Percentiles rank a stretch among this genome's conserved stretches.
Conservation (phyloP, 495 filamentous ascomycete species). For the Terfezia claveryi region DNA sequence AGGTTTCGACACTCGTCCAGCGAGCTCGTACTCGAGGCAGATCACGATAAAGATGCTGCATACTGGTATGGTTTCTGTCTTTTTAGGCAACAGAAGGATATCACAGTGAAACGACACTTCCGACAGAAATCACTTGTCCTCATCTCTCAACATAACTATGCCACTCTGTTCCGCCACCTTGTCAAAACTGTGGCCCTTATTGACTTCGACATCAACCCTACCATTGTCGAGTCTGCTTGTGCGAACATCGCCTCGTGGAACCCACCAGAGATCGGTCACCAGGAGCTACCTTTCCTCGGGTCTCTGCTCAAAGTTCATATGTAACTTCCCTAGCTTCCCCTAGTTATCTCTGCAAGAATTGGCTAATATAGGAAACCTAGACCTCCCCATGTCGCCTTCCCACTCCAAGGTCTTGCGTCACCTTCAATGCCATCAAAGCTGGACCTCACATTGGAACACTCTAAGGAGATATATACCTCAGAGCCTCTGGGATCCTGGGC, state of each 20-base stretch:
- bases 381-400: constrained; percentile 17
- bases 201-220: constrained; percentile 17
- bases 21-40: background rate
- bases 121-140: constrained; percentile 19
- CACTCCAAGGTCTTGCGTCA: constrained; percentile 16
- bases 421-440: constrained; percentile 7
- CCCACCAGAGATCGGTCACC: constrained; percentile 12
- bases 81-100: constrained; percentile 17
- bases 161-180: constrained; percentile 13
- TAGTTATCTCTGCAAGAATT: background rate
- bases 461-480: constrained; percentile 16
- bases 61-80: constrained; percentile 20
- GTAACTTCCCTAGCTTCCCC: constrained; percentile 3
- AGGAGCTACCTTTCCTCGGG: constrained; percentile 18
- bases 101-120: constrained; percentile 15
- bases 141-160: constrained; percentile 18
- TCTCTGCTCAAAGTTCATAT: constrained; percentile 20
- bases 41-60: constrained; percentile 12
- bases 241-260: constrained; percentile 19
- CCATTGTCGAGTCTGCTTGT: constrained; percentile 18
- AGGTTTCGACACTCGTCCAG: constrained; percentile 19
- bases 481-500: constrained; percentile 17
- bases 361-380: constrained; percentile 1
- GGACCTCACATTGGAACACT: constrained; percentile 14
- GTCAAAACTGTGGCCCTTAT: constrained; percentile 16